Evolutionary conservation across 2,329 filamentous ascomycete species (phyloP).

Genomic region (Aspergillus floridensis): DNA sequence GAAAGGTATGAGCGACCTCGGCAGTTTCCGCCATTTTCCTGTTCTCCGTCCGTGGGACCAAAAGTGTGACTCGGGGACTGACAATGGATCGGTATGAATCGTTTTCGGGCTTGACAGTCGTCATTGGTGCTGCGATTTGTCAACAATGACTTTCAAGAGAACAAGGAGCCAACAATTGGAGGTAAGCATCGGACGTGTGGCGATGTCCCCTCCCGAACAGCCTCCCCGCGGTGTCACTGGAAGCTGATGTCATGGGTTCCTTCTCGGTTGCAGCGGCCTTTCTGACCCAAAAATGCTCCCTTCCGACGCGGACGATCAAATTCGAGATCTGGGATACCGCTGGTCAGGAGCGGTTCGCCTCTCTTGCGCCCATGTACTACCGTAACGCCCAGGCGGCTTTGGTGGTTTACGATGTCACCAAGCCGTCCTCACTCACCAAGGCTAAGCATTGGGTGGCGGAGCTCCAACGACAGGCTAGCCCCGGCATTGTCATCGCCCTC

Average conservation of each 20-base stretch:
- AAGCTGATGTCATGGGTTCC: constrained; percentile 16
- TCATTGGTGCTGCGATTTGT: constrained; percentile 97
- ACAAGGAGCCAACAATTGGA: constrained; percentile 99
- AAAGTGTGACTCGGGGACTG: constrained; percentile 19
- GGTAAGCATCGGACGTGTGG: constrained; percentile 53
- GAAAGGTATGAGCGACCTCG: constrained; percentile 68
- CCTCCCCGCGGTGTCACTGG: background rate
- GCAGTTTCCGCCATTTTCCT: background rate
- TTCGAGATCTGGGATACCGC: constrained; percentile 99
- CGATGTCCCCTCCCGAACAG: background rate
- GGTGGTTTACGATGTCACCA: constrained; percentile 97
- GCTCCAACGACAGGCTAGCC: constrained; percentile 90
- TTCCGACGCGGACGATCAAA: constrained; percentile 74
- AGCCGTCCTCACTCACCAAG: constrained; percentile 90
- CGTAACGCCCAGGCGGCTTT: constrained; percentile 96
- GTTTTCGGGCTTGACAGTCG: constrained; percentile 58
- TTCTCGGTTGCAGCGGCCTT: constrained; percentile 77
- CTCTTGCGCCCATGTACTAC: constrained; percentile 98
- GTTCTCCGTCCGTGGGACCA: constrained; percentile 14
- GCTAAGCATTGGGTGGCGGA: constrained; percentile 99
- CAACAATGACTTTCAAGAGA: constrained; percentile 99
- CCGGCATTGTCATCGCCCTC: constrained; percentile 93
- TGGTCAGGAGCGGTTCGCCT: constrained; percentile 95
- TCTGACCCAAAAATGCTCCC: constrained; percentile 96
- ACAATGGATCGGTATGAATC: constrained; percentile 14